Conservation (phyloP, 257 asterid species). For the Ballota nigra region DNA sequence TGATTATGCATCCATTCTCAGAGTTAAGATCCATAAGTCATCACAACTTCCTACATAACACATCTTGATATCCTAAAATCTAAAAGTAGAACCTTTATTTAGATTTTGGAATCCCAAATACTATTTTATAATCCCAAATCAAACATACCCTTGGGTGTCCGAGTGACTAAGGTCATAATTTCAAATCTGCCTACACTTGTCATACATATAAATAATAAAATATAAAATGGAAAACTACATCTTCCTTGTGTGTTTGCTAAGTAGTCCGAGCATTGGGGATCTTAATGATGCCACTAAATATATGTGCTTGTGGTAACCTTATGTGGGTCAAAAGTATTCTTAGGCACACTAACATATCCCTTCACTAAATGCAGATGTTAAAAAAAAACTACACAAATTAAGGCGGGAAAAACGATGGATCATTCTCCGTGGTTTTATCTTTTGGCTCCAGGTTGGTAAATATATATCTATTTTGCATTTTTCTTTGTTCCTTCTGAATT, state of each 20-base stretch:
- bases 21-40: no score
- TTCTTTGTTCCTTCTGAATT: neutral
- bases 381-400: slow-evolving; percentile 17
- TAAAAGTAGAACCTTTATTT: no score
- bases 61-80: neutral
- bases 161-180: no score
- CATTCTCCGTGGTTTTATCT: slow-evolving; percentile 54
- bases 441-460: slow-evolving; percentile 23
- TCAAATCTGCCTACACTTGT: neutral
- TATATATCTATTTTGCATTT: neutral
- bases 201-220: neutral
- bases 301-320: neutral
- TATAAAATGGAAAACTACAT: neutral
- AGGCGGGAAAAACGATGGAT: slow-evolving; percentile 24
- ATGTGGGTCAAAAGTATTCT: neutral
- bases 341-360: neutral
- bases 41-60: neutral
- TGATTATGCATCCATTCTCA: no score
- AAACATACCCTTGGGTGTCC: no score
- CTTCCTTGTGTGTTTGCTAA: neutral
- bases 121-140: no score
- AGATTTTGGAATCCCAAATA: no score
- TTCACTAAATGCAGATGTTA: slow-evolving; percentile 30
- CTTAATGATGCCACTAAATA: neutral
- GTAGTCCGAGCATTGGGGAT: neutral